These are phyloP conservation scores for Septoria linicola DNA, from an alignment of 2,329 filamentous ascomycete species.

Conservation along the genomic window DNA sequence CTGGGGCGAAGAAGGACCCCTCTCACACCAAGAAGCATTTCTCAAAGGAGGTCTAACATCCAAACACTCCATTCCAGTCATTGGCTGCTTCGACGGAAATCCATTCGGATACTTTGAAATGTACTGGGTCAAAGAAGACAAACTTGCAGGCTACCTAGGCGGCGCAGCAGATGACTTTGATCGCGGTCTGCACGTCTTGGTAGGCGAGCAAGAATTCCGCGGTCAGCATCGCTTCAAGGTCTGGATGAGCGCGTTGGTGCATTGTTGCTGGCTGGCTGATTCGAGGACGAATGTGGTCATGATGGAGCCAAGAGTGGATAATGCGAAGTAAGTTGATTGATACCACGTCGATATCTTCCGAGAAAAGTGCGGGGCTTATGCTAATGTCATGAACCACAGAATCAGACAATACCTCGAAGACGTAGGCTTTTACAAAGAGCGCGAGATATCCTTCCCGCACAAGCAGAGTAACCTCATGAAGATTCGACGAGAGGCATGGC, in stretches of 20 bases:
- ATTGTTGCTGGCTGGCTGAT: conserved; percentile 78
- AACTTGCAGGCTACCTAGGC: conserved; percentile 66
- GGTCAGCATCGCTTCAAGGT: conserved; percentile 71
- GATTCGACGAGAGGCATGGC: conserved; percentile 76
- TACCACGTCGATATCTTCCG: no score
- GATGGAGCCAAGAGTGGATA: conserved; percentile 88
- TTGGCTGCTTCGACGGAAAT: conserved; percentile 90
- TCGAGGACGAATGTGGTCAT: conserved; percentile 77
- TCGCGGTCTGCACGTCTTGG: conserved; percentile 79
- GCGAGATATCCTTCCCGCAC: conserved; percentile 82
- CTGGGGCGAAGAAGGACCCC: conserved; percentile 69
- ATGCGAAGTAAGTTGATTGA: conserved; percentile 74
- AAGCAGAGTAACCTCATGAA: conserved; percentile 89
- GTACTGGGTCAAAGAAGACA: conserved; percentile 96
- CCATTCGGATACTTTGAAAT: conserved; percentile 98
- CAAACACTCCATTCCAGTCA: conserved; percentile 80
- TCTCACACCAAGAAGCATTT: conserved; percentile 63
- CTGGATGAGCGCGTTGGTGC: conserved; percentile 85
- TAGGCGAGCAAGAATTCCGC: conserved; percentile 89
- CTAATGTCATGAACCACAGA: conserved; percentile 47
- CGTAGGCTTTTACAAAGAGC: conserved; percentile 80
- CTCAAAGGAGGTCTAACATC: conserved; percentile 64
- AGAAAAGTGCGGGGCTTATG: no score
- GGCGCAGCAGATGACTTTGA: conserved; percentile 78
- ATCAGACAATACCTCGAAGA: conserved; percentile 69